Evolutionary conservation across 129 eudicot genomes (phyloP), one percentile per base, ranked within the genome.

Genomic region (Oenanthe sinensis): DNA sequence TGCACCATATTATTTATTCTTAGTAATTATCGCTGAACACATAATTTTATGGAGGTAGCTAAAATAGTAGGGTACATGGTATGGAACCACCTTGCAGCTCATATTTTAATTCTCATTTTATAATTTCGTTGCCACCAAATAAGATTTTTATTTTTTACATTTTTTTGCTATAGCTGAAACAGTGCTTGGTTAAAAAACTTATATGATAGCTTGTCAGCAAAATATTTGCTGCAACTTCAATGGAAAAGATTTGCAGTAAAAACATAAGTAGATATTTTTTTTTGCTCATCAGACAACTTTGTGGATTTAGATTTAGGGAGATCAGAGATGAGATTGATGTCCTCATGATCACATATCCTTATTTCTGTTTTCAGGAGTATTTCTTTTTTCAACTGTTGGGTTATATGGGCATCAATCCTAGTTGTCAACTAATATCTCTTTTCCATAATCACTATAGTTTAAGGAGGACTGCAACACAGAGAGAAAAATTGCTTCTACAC

Each of bases 401-500:
- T 15, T 33, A 16, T 37, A 69, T 17, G 40, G 74, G 45, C 24
- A 6, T 33, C 17, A 28, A 65, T 65, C 45, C n/a, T 69, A 8
- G 52, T 33, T 37, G 36, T 77, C 50, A 43, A 16, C 17, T 63
- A 37, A 58, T 68, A 17, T 48, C 20, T 54, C 62, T 37, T 67
- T 52, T 47, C 55, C 22, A 24, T 42, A 43, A 55, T 71, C 30
- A 43, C 47, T 76, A 70, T 80, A 96, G 99, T 96, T 96, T 82
- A 92, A 87, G 89, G 99, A 92, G 39, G 99, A 96, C 40, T 88
- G 97, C 85, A 87, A 92, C 85, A 96, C 97, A 1, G 99, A 96
- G 93, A 96, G 84, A 84, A 90, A 92, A 78, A 86, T 90, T 46
- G 96, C 87, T 60, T 87, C 99, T 71, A 89, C 88, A 87, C 88